Evolutionary conservation across 306 rosid genomes (phyloP), one percentile per base, ranked within the genome.

Genomic region (Alnus rubra): DNA sequence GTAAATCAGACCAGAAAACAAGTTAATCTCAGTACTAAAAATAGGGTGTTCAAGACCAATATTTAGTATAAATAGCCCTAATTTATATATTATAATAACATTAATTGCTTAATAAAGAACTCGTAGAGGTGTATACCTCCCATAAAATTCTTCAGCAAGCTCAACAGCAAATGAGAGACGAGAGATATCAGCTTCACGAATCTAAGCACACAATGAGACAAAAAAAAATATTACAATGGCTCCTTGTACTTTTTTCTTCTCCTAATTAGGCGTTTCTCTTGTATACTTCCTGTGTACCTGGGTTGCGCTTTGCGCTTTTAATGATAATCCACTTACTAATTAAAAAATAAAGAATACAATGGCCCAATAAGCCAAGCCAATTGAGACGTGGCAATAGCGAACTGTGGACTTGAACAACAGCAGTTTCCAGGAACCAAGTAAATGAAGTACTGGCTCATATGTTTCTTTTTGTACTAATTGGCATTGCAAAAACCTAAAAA

Each of bases 121-220:
- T 74, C 48, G 64, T 58, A 56, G 59, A 81, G 82, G 73, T 71
- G 74, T 87, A 76, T 79, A 95, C 98, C 98, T 95, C 92, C 98
- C 98, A 77, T 93, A 93, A 81, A 95, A 95, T 83, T 95, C 99
- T 91, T 95, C 99, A 69, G 99, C 99, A 74, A 95, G 99, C 86
- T 95, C 98, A 75, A 95, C 97, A 39, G 99, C 99, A 90, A 95
- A 95, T 75, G 99, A 95, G 75, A 95, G 83, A 75, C 99, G 84
- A 81, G 97, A 90, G 64, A 95, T 93, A 80, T 95, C 99, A 81
- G 99, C 99, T 88, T 95, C 99, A 50, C 98, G 99, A 49, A 95
- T 93, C 99, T 95, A 77, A 67, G 23, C 74, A 76, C 69, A 85
- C 75, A 86, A 56, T 74, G 82, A 80, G 68, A 68, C 70, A 63